Percentiles rank a stretch among this genome's conserved stretches.
phyloP scores from a whole-genome alignment of 2,329 filamentous ascomycete genomes.

The Fusarium nelsonii region DNA sequence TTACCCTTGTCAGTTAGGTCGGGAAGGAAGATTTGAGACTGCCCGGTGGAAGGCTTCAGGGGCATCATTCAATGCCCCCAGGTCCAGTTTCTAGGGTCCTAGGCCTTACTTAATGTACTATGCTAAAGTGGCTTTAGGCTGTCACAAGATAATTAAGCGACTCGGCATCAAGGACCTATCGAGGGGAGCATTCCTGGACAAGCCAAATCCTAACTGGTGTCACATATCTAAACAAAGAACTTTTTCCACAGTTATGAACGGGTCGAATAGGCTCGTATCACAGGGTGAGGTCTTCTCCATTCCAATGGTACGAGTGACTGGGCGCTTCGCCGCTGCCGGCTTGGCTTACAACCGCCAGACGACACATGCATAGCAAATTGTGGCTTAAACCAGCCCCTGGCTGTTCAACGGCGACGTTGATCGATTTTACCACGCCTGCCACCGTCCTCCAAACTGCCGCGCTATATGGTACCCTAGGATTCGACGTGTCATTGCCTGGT shows the following conservation, averaged over 20 bases:
- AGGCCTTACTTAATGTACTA: conserved; percentile 15
- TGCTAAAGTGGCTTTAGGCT: conserved; percentile 9
- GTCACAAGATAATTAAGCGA: conserved; percentile 25
- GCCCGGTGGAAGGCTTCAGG: conserved; percentile 9
- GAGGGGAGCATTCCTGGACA: conserved; percentile 18
- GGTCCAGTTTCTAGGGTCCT: conserved; percentile 5
- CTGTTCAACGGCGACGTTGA: conserved; percentile 12
- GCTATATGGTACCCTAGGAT: neutral
- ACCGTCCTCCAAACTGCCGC: neutral
- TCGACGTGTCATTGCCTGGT: conserved; percentile 21
- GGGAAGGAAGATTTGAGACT: conserved; percentile 27
- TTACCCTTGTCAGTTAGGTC: conserved; percentile 20
- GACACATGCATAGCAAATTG: conserved; percentile 20
- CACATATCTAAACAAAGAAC: neutral
- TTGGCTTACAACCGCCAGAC: conserved; percentile 38
- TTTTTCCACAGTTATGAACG: conserved; percentile 4
- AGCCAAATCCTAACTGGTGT: neutral
- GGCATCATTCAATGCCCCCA: conserved; percentile 23
- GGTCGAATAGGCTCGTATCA: conserved; percentile 12
- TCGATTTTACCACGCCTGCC: conserved; percentile 22
- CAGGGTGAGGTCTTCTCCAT: conserved; percentile 18
- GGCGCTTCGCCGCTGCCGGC: conserved; percentile 43
- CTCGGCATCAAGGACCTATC: neutral
- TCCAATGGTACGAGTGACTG: conserved; percentile 38
- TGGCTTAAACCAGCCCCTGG: conserved; percentile 33